A percentile compares a stretch with the other conserved stretches of the same genome.
phyloP scores from a whole-genome alignment of 768 basidiomycete genomes.

The Macrocybe gigantea region DNA sequence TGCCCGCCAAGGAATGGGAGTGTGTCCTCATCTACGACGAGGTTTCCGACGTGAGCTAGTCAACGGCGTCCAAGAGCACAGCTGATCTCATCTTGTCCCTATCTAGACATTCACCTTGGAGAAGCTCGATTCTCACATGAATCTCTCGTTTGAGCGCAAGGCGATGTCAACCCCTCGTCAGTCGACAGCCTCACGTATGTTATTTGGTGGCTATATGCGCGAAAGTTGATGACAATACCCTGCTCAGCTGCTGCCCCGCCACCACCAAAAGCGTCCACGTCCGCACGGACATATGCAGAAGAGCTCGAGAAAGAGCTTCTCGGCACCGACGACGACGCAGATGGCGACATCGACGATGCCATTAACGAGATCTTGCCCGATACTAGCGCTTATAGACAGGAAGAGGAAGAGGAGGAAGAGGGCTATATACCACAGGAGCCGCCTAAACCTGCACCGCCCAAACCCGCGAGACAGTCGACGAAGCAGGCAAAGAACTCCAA shows the following conservation, averaged over 20 bases:
- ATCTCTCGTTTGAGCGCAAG: conserved; percentile 48
- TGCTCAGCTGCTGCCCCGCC: conserved; percentile 15
- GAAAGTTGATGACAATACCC: conserved; percentile 3
- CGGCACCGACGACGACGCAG: conserved; percentile 20
- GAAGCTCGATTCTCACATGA: conserved; percentile 64
- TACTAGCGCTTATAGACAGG: conserved; percentile 16
- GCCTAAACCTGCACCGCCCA: conserved; percentile 22
- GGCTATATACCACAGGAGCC: conserved; percentile 22
- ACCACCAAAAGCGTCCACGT: conserved; percentile 14
- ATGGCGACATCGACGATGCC: conserved; percentile 36
- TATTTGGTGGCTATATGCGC: conserved; percentile 2
- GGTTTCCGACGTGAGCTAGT: conserved; percentile 51
- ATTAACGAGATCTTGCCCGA: conserved; percentile 33
- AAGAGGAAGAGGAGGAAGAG: conserved; percentile 34
- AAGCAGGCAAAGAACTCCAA: conserved; percentile 8
- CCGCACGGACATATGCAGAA: conserved; percentile 14
- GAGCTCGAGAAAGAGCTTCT: conserved; percentile 21
- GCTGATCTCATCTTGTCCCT: conserved; percentile 8
- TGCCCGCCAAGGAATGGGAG: conserved; percentile 59
- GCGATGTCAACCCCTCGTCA: conserved; percentile 15
- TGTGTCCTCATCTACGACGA: conserved; percentile 82
- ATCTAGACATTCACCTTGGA: conserved; percentile 64
- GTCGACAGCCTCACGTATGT: conserved; percentile 28
- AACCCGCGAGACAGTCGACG: conserved; percentile 8
- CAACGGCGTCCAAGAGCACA: neutral